Conservation (phyloP, 495 filamentous ascomycete genomes). For the Penicillium pancosmium region DNA sequence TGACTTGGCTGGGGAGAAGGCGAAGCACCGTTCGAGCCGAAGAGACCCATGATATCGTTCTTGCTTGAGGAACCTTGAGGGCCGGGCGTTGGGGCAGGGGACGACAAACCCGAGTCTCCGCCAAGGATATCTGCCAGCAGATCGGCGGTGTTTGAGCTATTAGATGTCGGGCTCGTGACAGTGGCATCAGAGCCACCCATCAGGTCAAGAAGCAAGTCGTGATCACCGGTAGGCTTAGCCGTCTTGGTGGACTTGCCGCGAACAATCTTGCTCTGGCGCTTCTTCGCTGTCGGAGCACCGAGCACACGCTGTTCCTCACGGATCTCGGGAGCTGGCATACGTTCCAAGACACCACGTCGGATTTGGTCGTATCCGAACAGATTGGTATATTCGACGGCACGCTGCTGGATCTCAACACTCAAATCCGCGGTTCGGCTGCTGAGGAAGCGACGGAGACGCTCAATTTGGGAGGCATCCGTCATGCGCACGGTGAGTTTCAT, state of each 20-base stretch:
- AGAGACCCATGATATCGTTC: conserved; percentile 87
- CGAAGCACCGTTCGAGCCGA: conserved; percentile 46
- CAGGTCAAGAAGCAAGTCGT: conserved; percentile 88
- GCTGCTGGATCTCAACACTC: conserved; percentile 93
- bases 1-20: conserved; percentile 39
- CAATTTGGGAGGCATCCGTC: conserved; percentile 77
- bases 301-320: conserved; percentile 89
- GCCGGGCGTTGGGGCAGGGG: conserved; percentile 58
- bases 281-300: conserved; percentile 74
- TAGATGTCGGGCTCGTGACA: conserved; percentile 50
- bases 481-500: conserved; percentile 95
- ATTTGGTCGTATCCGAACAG: conserved; percentile 88
- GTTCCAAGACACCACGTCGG: conserved; percentile 86
- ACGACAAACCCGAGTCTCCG: conserved; percentile 50
- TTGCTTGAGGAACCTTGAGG: conserved; percentile 58
- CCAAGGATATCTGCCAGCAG: conserved; percentile 82
- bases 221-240: conserved; percentile 72
- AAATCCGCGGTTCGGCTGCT: conserved; percentile 75
- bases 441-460: conserved; percentile 78
- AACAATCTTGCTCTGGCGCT: conserved; percentile 69
- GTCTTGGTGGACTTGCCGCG: conserved; percentile 74
- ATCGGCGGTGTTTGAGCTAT: conserved; percentile 79
- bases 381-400: conserved; percentile 92
- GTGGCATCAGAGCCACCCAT: conserved; percentile 81
- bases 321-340: conserved; percentile 97